Percentiles rank a stretch among this genome's conserved stretches.
phyloP scores from a whole-genome alignment of 139 green algal genomes.

The Micractinium sp. region DNA sequence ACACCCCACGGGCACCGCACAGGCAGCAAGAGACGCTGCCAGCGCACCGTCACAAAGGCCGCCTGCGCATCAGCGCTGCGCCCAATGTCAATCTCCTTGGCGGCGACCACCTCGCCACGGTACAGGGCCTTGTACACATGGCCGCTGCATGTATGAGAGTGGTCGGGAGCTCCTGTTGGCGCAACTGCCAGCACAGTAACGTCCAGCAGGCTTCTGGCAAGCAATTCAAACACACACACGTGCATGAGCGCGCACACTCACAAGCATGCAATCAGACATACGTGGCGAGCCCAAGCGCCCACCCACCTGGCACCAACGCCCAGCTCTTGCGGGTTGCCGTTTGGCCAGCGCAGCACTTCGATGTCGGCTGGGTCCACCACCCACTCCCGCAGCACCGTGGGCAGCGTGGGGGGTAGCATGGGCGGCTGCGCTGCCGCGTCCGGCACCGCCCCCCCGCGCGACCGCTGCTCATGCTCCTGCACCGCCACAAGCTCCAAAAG shows the following conservation, averaged over 20 bases:
- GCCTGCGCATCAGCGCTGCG: not conserved
- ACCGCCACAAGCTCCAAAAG: too few species aligned
- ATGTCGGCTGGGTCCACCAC: not conserved
- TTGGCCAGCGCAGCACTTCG: not conserved
- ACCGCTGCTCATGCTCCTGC: too few species aligned
- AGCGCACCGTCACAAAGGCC: not conserved
- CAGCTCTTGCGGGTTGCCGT: not conserved
- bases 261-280: not conserved
- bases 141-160: not conserved
- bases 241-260: not conserved
- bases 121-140: not conserved
- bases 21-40: too few species aligned
- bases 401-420: too few species aligned
- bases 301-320: slow-evolving; percentile 4
- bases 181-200: too few species aligned
- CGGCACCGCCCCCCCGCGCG: too few species aligned
- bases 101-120: not conserved
- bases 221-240: not conserved
- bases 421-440: too few species aligned
- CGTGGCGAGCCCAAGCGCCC: too few species aligned
- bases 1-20: too few species aligned
- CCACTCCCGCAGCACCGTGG: not conserved
- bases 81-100: not conserved
- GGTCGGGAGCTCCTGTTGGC: too few species aligned
- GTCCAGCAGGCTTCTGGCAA: too few species aligned